These are phyloP conservation scores for Aspergillus kassunensis DNA, from an alignment of 495 filamentous ascomycete species.

Conservation along the genomic window DNA sequence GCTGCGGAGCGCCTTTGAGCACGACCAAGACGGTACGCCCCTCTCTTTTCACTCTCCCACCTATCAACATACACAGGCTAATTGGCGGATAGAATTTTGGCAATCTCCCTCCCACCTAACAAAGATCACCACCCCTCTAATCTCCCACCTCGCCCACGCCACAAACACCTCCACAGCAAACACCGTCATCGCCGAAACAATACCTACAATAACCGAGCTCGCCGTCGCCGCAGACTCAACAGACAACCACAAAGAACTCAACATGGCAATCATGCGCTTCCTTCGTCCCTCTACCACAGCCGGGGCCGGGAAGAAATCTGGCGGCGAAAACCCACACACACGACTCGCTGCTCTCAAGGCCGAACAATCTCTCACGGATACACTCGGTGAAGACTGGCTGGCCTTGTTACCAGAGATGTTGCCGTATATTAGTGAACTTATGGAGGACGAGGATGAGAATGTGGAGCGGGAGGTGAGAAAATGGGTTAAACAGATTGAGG, in stretches of 20 bases:
- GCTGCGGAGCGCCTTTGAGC: conserved; percentile 67
- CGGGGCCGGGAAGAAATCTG: too few species aligned
- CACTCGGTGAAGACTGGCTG: conserved; percentile 89
- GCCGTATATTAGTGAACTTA: conserved; percentile 86
- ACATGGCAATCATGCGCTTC: conserved; percentile 66
- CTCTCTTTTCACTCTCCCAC: background rate
- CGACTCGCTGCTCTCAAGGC: conserved; percentile 75
- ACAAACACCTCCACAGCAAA: conserved; percentile 34
- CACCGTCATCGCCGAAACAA: conserved; percentile 42
- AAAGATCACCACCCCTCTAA: conserved; percentile 62
- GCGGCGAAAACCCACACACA: conserved; percentile 43
- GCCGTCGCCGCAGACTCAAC: conserved; percentile 71
- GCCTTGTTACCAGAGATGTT: conserved; percentile 87
- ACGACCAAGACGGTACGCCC: conserved; percentile 65
- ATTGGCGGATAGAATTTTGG: conserved; percentile 63
- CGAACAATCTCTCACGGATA: conserved; percentile 70
- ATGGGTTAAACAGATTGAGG: conserved; percentile 86
- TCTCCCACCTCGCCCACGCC: conserved; percentile 61
- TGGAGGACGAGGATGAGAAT: conserved; percentile 91
- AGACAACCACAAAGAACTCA: conserved; percentile 86
- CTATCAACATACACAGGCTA: too few species aligned
- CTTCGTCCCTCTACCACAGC: conserved; percentile 70
- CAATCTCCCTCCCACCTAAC: conserved; percentile 82
- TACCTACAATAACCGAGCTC: conserved; percentile 67
- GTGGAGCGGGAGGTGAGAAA: conserved; percentile 83